Conservation (phyloP, 176 grass and related monocot genomes). For the Bolboschoenus planiculmis region DNA sequence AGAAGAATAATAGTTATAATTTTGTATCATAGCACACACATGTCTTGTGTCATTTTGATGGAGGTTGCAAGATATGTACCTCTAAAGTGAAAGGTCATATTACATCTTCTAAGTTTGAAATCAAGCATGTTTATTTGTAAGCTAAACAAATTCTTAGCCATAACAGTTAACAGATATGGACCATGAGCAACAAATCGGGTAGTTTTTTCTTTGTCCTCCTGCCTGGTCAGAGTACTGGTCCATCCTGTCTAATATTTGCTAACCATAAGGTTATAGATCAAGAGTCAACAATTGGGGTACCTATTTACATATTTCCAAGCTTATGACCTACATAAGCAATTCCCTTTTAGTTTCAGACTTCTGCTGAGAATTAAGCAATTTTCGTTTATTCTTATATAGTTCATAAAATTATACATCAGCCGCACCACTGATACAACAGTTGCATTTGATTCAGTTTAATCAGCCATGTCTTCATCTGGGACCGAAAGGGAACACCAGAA, state of each 20-base stretch:
- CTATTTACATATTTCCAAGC: neutral
- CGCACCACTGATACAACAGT: neutral
- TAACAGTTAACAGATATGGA: neutral
- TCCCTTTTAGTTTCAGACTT: neutral
- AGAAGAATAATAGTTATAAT: neutral
- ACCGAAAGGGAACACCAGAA: conserved; percentile 32
- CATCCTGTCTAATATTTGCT: neutral
- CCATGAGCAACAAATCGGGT: neutral
- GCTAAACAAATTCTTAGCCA: neutral
- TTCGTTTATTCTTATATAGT: neutral
- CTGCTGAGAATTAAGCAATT: neutral
- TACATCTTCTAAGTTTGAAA: neutral
- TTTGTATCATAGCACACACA: neutral
- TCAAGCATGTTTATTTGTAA: neutral
- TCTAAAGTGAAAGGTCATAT: neutral
- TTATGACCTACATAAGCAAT: neutral
- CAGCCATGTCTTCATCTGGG: conserved; percentile 25
- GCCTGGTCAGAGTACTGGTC: neutral
- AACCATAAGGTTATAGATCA: neutral
- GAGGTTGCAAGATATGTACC: neutral
- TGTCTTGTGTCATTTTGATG: neutral
- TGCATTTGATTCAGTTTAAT: neutral
- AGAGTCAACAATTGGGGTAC: neutral
- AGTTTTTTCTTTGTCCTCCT: neutral
- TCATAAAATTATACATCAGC: neutral